Base-by-base conservation (phyloP, 169 alveolate species). In the Eimeria necatrix region DNA sequence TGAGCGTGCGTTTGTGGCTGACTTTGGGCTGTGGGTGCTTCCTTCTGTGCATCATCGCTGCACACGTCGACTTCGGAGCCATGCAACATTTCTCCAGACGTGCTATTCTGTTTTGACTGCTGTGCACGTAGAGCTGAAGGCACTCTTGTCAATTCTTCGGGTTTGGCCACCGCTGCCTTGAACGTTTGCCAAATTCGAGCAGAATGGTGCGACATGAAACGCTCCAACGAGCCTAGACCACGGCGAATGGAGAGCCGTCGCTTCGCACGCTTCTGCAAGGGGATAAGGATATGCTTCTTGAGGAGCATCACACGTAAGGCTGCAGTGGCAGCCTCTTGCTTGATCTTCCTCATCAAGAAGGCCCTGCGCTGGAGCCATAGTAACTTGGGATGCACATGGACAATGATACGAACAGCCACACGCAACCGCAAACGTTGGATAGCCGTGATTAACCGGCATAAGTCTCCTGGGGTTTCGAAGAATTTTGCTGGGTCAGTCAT, bases 371-470 rank as follows among this genome's bases (percentile, higher is more conserved):
- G 94, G 16, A 87, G 73, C 94, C 94, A 87, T 8, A 24, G 56
- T n/a, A 87, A 52, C 10, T n/a, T 46, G 32, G 70, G 85, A 18
- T 46, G 70, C n/a, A 87, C 84, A 26, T 64, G 94, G 16, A 61
- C 70, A 10, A 60, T 49, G 41, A 85, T 61, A n/a, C 73, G 70
- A 41, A 24, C 51, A 48, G 93, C 94, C 4, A 87, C 73, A 22
- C 94, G 86, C 94, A 86, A 87, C n/a, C 94, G 64, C 24, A 74
- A 85, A 41, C 94, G 48, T 16, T 49, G 73, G 14, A 87, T 48
- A 4, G 73, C 85, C 52, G 86, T 22, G 53, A 68, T 26, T 0
- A 87, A 85, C 6, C 52, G 86, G 24, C 73, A 60, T 7, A 87
- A 32, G n/a, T 52, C 68, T 32, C 22, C 61, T 4, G 94, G 52